Conservation (phyloP, 2,329 filamentous ascomycete species). For the Orbilia oligospora region DNA sequence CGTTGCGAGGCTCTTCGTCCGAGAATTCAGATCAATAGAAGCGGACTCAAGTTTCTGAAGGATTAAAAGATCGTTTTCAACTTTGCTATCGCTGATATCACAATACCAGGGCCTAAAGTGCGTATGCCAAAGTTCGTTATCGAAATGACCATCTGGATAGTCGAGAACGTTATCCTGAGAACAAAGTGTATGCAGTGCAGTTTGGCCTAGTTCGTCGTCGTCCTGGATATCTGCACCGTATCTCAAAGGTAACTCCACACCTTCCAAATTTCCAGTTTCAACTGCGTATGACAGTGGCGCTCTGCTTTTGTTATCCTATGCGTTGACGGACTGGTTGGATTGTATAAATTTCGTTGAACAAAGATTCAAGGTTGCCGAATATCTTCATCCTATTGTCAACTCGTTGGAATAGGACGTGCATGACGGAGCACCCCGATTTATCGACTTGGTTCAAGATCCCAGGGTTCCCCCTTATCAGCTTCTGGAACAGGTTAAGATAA, state of each 20-base stretch:
- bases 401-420: neutral
- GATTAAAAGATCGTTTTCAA: neutral
- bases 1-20: neutral
- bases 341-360: neutral
- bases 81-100: no score
- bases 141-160: no score
- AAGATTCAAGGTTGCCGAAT: no score
- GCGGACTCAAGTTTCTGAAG: neutral
- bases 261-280: neutral
- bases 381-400: no score
- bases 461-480: neutral
- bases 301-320: slow-evolving; percentile 23
- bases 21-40: neutral
- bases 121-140: no score
- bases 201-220: slow-evolving; percentile 24
- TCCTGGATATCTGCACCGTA: slow-evolving; percentile 16
- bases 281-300: slow-evolving; percentile 8
- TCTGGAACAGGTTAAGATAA: neutral
- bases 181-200: slow-evolving; percentile 9
- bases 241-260: neutral
- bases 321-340: neutral
- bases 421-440: slow-evolving; percentile 1
- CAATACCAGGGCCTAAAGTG: no score
- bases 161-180: no score
- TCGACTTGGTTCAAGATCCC: neutral